Evolutionary conservation across 2,329 filamentous ascomycete genomes (phyloP).

Genomic region (Hortaea sp.): DNA sequence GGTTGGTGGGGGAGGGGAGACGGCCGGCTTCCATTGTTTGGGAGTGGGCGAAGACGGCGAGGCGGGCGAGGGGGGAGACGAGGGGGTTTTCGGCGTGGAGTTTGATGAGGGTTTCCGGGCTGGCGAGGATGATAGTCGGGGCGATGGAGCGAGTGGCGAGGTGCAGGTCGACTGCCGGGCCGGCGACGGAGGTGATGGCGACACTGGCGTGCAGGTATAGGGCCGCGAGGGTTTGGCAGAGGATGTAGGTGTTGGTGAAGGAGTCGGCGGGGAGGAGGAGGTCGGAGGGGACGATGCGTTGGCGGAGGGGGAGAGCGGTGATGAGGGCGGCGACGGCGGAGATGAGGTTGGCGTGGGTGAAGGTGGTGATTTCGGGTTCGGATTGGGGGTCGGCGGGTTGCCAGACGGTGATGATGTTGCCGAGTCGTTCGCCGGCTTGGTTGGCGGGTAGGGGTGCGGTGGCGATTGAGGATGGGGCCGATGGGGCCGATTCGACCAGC

Average conservation of each 20-base stretch:
- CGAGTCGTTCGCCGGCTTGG: slow-evolving; percentile 42
- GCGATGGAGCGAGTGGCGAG: slow-evolving; percentile 64
- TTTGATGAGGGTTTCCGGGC: slow-evolving; percentile 60
- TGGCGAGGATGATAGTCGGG: slow-evolving; percentile 74
- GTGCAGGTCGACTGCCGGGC: slow-evolving; percentile 58
- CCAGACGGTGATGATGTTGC: slow-evolving; percentile 56
- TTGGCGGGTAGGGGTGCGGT: slow-evolving; percentile 55
- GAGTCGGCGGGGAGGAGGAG: slow-evolving; percentile 77
- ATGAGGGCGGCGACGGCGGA: slow-evolving; percentile 73
- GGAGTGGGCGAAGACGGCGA: slow-evolving; percentile 62
- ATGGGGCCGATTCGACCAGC: slow-evolving; percentile 58
- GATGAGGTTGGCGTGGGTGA: slow-evolving; percentile 77
- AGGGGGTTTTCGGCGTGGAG: slow-evolving; percentile 52
- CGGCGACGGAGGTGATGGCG: slow-evolving; percentile 80
- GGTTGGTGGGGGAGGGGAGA: slow-evolving; percentile 57
- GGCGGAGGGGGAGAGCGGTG: slow-evolving; percentile 61
- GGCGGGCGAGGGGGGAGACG: slow-evolving; percentile 52
- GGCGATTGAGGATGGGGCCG: slow-evolving; percentile 41
- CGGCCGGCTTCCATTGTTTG: slow-evolving; percentile 62
- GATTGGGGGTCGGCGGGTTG: slow-evolving; percentile 39
- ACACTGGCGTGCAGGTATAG: slow-evolving; percentile 77
- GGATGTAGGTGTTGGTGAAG: slow-evolving; percentile 67
- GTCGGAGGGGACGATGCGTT: slow-evolving; percentile 65
- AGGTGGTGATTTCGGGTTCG: slow-evolving; percentile 64
- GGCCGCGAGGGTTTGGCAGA: slow-evolving; percentile 70